phyloP scores from a whole-genome alignment of 1,284 basidiomycete species.

The Afroboletus lepidellus region DNA sequence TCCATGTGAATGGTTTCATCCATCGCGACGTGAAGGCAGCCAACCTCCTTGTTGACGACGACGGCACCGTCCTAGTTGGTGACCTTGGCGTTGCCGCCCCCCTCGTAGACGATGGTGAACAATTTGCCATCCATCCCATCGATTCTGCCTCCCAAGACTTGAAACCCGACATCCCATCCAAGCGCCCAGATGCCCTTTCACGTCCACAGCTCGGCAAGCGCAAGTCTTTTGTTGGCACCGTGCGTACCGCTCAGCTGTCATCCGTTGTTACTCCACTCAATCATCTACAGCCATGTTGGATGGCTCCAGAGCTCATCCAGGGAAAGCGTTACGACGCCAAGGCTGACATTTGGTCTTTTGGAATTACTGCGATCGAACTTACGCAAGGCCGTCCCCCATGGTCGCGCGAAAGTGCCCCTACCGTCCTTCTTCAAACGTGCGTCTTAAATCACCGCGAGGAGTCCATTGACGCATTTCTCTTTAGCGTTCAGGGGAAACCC shows the following conservation, averaged over 20 bases:
- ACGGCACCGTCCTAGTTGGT: conserved; percentile 85
- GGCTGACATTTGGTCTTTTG: conserved; percentile 92
- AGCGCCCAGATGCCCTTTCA: conserved; percentile 9
- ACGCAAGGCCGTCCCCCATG: conserved; percentile 81
- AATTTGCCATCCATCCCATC: conserved; percentile 10
- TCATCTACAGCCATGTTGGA: conserved; percentile 75
- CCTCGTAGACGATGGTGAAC: conserved; percentile 62
- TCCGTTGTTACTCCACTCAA: conserved; percentile 1
- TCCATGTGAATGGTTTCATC: conserved; percentile 87
- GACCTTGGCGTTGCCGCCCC: conserved; percentile 88
- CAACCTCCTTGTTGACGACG: conserved; percentile 83
- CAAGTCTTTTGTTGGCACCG: conserved; percentile 88
- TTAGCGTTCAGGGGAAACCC: conserved; percentile 66
- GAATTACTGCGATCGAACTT: conserved; percentile 85
- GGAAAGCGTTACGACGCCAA: conserved; percentile 81
- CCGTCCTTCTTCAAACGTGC: conserved; percentile 74
- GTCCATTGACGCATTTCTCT: conserved; percentile 13
- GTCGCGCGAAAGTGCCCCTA: conserved; percentile 72
- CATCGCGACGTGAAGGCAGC: conserved; percentile 90
- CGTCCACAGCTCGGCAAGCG: conserved; percentile 61
- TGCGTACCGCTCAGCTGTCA: conserved; percentile 35
- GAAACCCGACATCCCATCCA: conserved; percentile 33
- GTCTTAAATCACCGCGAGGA: conserved; percentile 19
- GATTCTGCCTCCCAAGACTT: conserved; percentile 31
- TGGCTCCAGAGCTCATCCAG: conserved; percentile 89